phyloP scores from a whole-genome alignment of 176 grass and related monocot genomes.

The Phyllostachys edulis region DNA sequence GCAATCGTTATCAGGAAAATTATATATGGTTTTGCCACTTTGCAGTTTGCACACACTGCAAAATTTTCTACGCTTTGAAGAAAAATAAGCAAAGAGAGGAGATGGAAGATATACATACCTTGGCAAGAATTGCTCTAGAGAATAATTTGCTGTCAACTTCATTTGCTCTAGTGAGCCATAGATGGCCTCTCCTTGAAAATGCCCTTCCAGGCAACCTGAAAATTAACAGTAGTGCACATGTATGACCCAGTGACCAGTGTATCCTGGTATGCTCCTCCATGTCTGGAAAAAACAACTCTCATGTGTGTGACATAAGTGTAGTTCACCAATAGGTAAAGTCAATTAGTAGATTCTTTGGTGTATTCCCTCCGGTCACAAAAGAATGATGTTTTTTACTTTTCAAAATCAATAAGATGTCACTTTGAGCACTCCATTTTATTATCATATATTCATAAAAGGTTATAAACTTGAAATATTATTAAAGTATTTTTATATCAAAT shows the following conservation, averaged over 20 bases:
- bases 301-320: no score
- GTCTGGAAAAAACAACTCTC: background rate
- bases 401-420: no score
- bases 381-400: no score
- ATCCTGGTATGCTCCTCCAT: background rate
- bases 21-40: background rate
- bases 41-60: background rate
- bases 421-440: no score
- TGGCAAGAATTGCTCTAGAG: constrained; percentile 87
- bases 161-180: constrained; percentile 82
- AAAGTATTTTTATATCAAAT: no score
- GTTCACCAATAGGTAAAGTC: no score
- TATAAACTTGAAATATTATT: no score
- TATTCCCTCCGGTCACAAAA: no score
- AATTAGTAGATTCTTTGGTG: no score
- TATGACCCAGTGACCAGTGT: background rate
- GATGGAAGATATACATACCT: constrained; percentile 40
- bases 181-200: constrained; percentile 50
- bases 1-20: background rate
- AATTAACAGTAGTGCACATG: background rate
- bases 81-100: background rate
- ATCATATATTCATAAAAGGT: no score
- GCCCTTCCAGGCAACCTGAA: constrained; percentile 79
- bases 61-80: background rate
- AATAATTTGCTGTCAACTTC: constrained; percentile 82